Conservation (phyloP, 1,284 basidiomycete species). For the Spongispora temasekensis region DNA sequence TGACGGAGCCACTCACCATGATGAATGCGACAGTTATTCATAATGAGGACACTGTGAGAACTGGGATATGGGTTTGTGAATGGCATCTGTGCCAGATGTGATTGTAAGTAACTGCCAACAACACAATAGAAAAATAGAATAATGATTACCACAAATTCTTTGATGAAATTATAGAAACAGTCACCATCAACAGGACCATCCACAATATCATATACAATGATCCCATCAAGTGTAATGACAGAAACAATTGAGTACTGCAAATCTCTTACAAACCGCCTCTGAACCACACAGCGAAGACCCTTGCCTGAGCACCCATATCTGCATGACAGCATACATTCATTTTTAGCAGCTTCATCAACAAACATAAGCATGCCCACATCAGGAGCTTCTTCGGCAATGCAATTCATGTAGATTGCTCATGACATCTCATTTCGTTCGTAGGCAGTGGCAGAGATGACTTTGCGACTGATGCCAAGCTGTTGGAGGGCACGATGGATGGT, state of each 20-base stretch:
- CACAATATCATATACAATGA: no score
- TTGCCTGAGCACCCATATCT: constrained; percentile 6
- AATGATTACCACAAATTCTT: neutral
- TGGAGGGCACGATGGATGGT: neutral
- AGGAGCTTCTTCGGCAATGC: neutral
- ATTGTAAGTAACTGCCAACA: neutral
- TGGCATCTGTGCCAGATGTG: neutral
- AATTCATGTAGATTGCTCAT: constrained; percentile 1
- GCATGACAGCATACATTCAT: constrained; percentile 17
- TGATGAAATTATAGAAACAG: neutral
- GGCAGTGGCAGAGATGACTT: neutral
- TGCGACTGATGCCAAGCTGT: neutral
- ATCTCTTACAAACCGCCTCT: neutral
- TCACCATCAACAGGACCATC: neutral
- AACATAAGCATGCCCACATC: constrained; percentile 12
- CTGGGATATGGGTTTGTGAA: constrained; percentile 4
- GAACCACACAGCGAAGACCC: neutral
- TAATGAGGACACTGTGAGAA: neutral
- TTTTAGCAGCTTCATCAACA: constrained; percentile 28
- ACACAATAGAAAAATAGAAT: neutral
- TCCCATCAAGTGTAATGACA: no score
- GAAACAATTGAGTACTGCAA: constrained; percentile 21
- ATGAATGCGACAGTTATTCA: constrained; percentile 10
- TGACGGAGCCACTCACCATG: constrained; percentile 17
- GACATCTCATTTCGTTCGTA: neutral